Percentiles rank a stretch among this genome's conserved stretches.
phyloP scores from a whole-genome alignment of 768 basidiomycete species.

The Bullera alba region DNA sequence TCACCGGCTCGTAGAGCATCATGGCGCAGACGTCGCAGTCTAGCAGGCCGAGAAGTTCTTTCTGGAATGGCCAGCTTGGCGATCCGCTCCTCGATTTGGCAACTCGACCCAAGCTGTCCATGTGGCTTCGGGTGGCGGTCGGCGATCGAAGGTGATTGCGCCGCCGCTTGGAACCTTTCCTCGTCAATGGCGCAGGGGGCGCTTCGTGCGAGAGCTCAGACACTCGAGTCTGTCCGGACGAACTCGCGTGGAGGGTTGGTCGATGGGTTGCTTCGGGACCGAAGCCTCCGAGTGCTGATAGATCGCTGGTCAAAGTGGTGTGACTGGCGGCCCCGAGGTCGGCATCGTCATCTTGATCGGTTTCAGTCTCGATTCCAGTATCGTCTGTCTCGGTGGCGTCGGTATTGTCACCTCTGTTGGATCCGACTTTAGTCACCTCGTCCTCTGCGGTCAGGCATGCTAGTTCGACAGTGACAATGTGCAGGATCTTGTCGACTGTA shows the following conservation, averaged over 20 bases:
- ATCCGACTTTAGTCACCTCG: not conserved
- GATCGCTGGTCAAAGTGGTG: not conserved
- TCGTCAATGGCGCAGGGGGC: slow-evolving; percentile 28
- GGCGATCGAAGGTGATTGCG: not conserved
- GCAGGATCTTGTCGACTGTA: slow-evolving; percentile 34
- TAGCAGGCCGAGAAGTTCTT: slow-evolving; percentile 56
- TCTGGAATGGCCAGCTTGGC: slow-evolving; percentile 34
- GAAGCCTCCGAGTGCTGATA: not conserved
- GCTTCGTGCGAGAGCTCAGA: too few species aligned
- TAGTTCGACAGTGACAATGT: slow-evolving; percentile 32
- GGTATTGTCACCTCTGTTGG: not conserved
- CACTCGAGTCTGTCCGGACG: too few species aligned
- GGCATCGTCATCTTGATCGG: not conserved
- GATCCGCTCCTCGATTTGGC: not conserved
- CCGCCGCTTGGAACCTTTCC: slow-evolving; percentile 8
- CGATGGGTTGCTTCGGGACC: slow-evolving; percentile 45
- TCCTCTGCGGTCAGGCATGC: not conserved
- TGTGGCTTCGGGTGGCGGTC: not conserved
- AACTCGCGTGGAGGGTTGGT: too few species aligned
- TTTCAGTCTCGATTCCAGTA: not conserved
- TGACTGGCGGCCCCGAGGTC: not conserved
- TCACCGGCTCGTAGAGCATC: slow-evolving; percentile 75
- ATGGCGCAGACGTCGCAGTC: slow-evolving; percentile 87
- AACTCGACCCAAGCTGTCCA: not conserved
- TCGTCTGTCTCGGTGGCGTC: not conserved